These are phyloP conservation scores for Fusarium sp. DNA, from an alignment of 2,329 filamentous ascomycete species.

Conservation along the genomic window DNA sequence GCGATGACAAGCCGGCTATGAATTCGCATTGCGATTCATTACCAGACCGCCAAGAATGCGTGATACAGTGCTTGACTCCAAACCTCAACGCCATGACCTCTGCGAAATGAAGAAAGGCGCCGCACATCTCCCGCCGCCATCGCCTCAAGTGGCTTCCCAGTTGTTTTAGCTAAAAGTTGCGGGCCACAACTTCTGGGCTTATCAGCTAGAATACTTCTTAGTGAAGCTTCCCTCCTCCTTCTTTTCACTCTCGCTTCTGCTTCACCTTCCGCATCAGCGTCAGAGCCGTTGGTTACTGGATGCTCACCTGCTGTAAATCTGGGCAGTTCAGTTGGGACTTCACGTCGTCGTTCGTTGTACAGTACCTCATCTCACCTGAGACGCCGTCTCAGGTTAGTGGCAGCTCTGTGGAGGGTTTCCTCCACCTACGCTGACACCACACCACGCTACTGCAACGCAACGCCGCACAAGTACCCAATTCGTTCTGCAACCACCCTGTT, in stretches of 20 bases:
- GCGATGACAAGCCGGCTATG: not conserved
- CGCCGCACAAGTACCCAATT: constrained; percentile 33
- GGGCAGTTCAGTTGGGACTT: constrained; percentile 6
- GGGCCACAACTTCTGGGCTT: constrained; percentile 18
- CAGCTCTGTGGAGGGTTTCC: constrained; percentile 41
- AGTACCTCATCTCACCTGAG: constrained; percentile 53
- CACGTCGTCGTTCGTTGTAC: constrained; percentile 24
- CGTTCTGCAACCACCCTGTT: constrained; percentile 38
- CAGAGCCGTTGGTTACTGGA: not conserved
- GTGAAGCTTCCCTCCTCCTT: not conserved
- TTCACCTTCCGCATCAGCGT: constrained; percentile 15
- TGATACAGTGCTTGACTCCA: constrained; percentile 10
- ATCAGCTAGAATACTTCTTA: constrained; percentile 9
- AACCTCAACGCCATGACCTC: constrained; percentile 32
- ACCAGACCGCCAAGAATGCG: constrained; percentile 17
- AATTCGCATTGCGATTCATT: constrained; percentile 14
- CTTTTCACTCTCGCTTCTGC: constrained; percentile 20
- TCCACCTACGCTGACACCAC: constrained; percentile 44
- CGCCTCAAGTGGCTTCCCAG: constrained; percentile 36
- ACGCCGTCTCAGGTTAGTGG: constrained; percentile 54
- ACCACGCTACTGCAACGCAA: constrained; percentile 35
- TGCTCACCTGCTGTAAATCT: constrained; percentile 2
- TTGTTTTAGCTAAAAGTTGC: constrained; percentile 37
- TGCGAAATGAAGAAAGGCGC: constrained; percentile 39
- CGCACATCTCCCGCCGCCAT: constrained; percentile 42